Evolutionary conservation across 2,329 filamentous ascomycete genomes (phyloP).

Genomic region (Diplodia mutila): DNA sequence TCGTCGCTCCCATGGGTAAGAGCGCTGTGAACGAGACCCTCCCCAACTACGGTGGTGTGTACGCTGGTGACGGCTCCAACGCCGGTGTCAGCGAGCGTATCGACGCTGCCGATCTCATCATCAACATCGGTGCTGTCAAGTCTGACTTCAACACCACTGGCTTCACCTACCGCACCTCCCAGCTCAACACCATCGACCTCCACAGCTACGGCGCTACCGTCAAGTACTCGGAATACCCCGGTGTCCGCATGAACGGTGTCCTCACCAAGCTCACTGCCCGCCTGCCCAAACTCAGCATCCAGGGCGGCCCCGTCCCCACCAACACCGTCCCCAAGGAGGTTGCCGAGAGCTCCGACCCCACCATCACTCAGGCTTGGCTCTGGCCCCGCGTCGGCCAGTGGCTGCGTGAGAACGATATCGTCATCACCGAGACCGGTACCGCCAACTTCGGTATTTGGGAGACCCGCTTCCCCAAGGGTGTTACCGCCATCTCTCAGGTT

Average conservation of each 20-base stretch:
- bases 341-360: conserved; percentile 36
- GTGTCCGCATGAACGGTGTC: conserved; percentile 77
- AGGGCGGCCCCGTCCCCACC: conserved; percentile 56
- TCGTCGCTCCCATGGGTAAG: conserved; percentile 91
- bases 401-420: conserved; percentile 71
- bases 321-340: conserved; percentile 53
- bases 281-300: conserved; percentile 60
- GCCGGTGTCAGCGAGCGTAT: conserved; percentile 66
- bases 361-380: conserved; percentile 72
- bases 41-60: conserved; percentile 79
- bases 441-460: conserved; percentile 88
- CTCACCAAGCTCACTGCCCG: conserved; percentile 69
- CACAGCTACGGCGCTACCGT: conserved; percentile 75
- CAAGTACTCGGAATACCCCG: conserved; percentile 77
- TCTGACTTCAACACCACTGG: conserved; percentile 83
- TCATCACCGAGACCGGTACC: conserved; percentile 87
- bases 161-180: conserved; percentile 77
- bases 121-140: conserved; percentile 71
- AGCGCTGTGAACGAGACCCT: conserved; percentile 77
- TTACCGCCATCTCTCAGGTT: conserved; percentile 80
- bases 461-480: conserved; percentile 74
- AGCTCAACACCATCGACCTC: conserved; percentile 79
- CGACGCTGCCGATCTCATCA: conserved; percentile 70
- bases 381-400: conserved; percentile 78
- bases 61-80: conserved; percentile 77